Base-by-base conservation (phyloP, 352 stramenopile genomes). In the Pythium angustatum region DNA sequence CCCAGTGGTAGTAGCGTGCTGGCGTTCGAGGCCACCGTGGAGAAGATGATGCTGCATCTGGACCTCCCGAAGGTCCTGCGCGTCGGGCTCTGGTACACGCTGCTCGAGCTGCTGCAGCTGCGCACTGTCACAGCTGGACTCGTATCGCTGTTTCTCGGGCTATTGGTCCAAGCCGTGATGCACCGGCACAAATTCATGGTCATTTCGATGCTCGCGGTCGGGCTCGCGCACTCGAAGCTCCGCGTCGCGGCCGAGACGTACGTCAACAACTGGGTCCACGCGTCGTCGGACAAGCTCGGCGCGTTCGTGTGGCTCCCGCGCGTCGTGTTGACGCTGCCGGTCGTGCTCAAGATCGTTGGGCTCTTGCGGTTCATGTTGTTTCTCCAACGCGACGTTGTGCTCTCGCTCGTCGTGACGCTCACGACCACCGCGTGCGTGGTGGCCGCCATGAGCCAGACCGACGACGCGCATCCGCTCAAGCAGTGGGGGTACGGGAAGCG, bases 141-240 rank as follows among this genome's bases (percentile, higher is more conserved):
- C 21, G 52, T 62, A 5, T 50, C 87, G 22, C 62, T 90, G 17
- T 75, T 88, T 27, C 33, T 88, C 19, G 82, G 78, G 3, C 24
- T 91, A 8, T 65, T 88, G 15, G 69, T 63, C 3, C 81, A 91
- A 50, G 76, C 71, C 19, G 49, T 83, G 7, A 75, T 87, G 62
- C 83, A 91, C 59, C 75, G 78, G 22, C 80, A 93, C 56, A 90
- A 87, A 49, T 70, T 93, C 48, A 93, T 93, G 83, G 67, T 81
- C 19, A 61, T 86, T 27, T 90, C 79, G 2, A 90, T 93, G 65
- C 28, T 93, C 34, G 53, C 84, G 2, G 69, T 91, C 22, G 87
- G 79, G 24, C n/a, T 90, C 2, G 86, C 81, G 60, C 83, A 73
- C 52, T 90, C 83, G 17, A 62, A 81, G 60, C 64, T 93, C 12